phyloP scores from a whole-genome alignment of 169 alveolate genomes.

The Blepharisma undulans region DNA sequence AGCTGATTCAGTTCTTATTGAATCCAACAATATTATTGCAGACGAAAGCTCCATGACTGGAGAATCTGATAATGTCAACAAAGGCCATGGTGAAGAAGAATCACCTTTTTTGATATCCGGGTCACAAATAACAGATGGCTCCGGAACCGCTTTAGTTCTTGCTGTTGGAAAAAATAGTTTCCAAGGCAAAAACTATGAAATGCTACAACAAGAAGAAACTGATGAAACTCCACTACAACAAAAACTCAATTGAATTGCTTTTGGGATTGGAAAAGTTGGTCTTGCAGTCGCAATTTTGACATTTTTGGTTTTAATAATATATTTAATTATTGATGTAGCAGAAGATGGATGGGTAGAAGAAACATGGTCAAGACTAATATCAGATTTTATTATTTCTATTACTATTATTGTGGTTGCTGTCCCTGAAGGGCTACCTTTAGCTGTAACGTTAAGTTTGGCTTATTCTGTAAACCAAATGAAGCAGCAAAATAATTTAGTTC shows the following conservation, averaged over 20 bases:
- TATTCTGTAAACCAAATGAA: slow-evolving; percentile 95
- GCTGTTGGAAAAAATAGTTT: slow-evolving; percentile 72
- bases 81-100: slow-evolving; percentile 33
- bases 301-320: slow-evolving; percentile 57
- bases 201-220: slow-evolving; percentile 3
- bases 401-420: slow-evolving; percentile 95
- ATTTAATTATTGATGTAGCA: slow-evolving; percentile 42
- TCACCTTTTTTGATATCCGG: slow-evolving; percentile 69
- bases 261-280: slow-evolving; percentile 74
- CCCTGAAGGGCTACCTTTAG: slow-evolving; percentile 99
- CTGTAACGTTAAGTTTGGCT: slow-evolving; percentile 95
- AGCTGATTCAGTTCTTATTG: slow-evolving; percentile 75
- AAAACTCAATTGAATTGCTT: slow-evolving; percentile 77
- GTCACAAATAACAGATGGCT: slow-evolving; percentile 77
- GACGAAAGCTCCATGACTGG: slow-evolving; percentile 86
- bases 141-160: slow-evolving; percentile 67
- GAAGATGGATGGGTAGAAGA: slow-evolving; percentile 52
- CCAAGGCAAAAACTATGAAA: slow-evolving; percentile 30
- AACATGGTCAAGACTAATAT: slow-evolving; percentile 49
- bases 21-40: slow-evolving; percentile 69
- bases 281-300: slow-evolving; percentile 69
- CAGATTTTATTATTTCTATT: slow-evolving; percentile 75
- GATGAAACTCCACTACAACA: slow-evolving; percentile 74
- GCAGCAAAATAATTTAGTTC: slow-evolving; percentile 90
- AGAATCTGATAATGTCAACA: slow-evolving; percentile 68